Percentiles rank a stretch among this genome's conserved stretches.
Conservation (phyloP, 257 asterid genomes). For the Craterostigma plantagineum region DNA sequence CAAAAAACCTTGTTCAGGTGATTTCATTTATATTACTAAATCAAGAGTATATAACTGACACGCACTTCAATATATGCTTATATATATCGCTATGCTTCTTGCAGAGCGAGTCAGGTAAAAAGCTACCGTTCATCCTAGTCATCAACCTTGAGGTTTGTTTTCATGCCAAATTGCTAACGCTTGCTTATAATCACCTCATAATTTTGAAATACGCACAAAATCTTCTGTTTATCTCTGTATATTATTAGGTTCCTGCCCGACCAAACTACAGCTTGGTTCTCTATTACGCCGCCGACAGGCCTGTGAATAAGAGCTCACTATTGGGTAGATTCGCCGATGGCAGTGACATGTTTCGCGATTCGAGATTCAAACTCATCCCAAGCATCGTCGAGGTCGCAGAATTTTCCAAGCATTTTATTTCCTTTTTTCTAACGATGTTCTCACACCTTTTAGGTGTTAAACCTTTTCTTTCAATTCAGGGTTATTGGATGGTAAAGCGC, state of each 20-base stretch:
- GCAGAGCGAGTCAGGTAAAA: constrained; percentile 78
- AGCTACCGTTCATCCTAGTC: constrained; percentile 60
- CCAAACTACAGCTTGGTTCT: constrained; percentile 95
- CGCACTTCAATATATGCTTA: neutral
- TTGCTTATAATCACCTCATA: too few relatives aligned
- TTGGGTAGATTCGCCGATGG: constrained; percentile 78
- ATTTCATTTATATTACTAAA: neutral
- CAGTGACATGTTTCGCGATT: constrained; percentile 76
- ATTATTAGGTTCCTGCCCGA: constrained; percentile 69
- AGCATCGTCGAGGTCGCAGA: constrained; percentile 76
- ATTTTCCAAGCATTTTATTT: constrained; percentile 2
- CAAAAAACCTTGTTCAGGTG: constrained; percentile 82
- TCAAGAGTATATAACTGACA: neutral
- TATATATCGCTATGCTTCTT: too few relatives aligned
- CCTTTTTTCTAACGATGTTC: neutral
- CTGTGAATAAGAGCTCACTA: constrained; percentile 55
- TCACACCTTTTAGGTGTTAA: too few relatives aligned
- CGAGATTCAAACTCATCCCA: constrained; percentile 95
- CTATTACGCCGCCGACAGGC: constrained; percentile 84
- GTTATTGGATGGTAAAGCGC: constrained; percentile 99
- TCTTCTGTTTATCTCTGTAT: neutral
- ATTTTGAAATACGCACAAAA: too few relatives aligned
- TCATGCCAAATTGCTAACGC: neutral
- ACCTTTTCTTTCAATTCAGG: constrained; percentile 26
- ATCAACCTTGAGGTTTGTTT: constrained; percentile 72